Evolutionary conservation across 805 yeast species (phyloP), one percentile per base, ranked within the genome.

Genomic region (Candida qinlingensis): DNA sequence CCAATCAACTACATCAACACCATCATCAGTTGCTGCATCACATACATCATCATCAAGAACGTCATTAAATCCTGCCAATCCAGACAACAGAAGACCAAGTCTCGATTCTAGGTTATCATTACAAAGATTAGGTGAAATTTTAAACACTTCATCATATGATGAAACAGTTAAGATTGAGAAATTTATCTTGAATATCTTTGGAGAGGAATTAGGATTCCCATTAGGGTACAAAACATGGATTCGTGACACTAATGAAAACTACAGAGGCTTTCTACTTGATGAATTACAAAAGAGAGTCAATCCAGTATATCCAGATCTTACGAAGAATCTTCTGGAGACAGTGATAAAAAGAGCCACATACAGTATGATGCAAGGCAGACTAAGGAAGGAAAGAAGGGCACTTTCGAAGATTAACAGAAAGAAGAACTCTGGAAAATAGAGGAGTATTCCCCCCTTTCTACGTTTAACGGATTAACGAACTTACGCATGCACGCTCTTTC

Each of bases 141-240:
- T 83, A 39, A 70, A 75, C 12, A 63, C 82, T 27, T 60, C 66
- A n/a, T 69, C 75, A 7, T 68, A 77, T 25, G 70, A 73, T 34
- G 81, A 83, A 56, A 82, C 88, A 0, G 72, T 76, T 28, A 71
- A 69, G 42, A 64, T 85, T 19, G 89, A 83, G 56, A 66, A 71
- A 35, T 71, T 71, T 41, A 72, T 84, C 13, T 58, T 84, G 34
- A 68, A 72, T 41, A 72, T 82, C 37, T 75, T 83, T 52, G 75
- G 73, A 39, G 70, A 74, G 39, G 80, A 76, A 19, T 73, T 87
- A 46, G 82, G 85, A 5, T 88, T 87, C 65, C 81, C 83, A 30
- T 63, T 89, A 30, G 96, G 96, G 5, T 76, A 80, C 53, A 79
- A 79, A 58, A 86, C 96, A 0, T 89, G 96, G 96, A 82, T 87